Base-by-base conservation (phyloP, 345 rosid species). In the Citrus reticulata region DNA sequence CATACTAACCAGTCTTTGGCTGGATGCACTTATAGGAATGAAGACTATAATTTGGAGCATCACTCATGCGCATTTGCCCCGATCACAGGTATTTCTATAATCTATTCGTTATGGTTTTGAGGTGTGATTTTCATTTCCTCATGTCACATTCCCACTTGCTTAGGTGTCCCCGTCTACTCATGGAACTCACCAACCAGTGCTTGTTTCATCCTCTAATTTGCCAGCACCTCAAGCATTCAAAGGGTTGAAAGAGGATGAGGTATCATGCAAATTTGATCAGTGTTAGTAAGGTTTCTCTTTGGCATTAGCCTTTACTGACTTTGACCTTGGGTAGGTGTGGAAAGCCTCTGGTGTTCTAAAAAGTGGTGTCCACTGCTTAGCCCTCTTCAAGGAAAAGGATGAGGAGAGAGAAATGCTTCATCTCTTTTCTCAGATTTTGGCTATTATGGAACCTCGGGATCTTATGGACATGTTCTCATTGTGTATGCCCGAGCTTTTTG, bases 161-260 rank as follows among this genome's bases (percentile, higher is more conserved):
- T 85, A 87, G 88, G 89, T 89, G 83, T 86, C 89, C 80, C 78
- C 89, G 77, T 70, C 91, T 76, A 40, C 89, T 40, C 89, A 90
- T 83, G 96, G 92, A 77, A 73, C 91, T 51, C 91, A 91, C 73
- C 88, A 86, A 55, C 97, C 92, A 83, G 91, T 79, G 55, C 91
- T 91, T 80, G 93, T 74, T 81, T 84, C 98, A 72, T 81, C 94
- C 57, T 85, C 97, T 73, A 88, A 79, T 79, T 62, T 87, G 77
- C 86, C 91, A 19, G 87, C 89, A 67, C 85, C 94, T 76, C 97
- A 93, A 85, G 93, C 88, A 51, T 93, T 93, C 85, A 96, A 91
- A 88, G 99, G 98, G 84, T 85, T 94, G 97, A 88, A 93, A 79
- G 97, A 96, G 87, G 99, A 96, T 86, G 99, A 96, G 99, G 99